Conservation (phyloP, 805 yeast genomes). For the Tetrapisispora phaffii region DNA sequence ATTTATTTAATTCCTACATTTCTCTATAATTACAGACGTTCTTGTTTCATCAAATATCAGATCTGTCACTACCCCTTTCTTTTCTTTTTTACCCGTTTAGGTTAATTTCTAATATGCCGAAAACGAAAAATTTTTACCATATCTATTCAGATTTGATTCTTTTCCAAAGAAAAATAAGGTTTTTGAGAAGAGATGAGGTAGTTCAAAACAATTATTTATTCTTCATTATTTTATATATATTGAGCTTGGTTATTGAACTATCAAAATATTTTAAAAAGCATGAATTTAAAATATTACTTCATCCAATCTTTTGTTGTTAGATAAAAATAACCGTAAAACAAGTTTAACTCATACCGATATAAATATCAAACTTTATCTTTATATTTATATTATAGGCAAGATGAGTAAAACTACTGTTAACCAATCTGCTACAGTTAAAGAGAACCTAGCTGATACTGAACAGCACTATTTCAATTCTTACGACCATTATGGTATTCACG, state of each 20-base stretch:
- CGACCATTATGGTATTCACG: conserved; percentile 96
- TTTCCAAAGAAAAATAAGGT: background rate
- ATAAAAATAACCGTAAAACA: background rate
- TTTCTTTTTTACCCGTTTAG: background rate
- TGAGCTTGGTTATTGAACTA: background rate
- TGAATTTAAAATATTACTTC: no score
- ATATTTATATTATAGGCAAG: background rate
- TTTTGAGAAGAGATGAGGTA: background rate
- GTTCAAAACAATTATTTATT: no score
- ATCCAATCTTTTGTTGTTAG: no score
- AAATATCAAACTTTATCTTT: background rate
- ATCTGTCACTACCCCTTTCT: background rate
- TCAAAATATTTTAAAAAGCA: no score
- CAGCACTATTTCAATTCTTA: conserved; percentile 93
- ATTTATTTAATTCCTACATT: no score
- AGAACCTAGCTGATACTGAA: conserved; percentile 57
- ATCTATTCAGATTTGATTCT: background rate
- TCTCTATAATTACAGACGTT: background rate
- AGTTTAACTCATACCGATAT: no score
- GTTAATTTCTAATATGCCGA: background rate
- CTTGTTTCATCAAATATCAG: background rate
- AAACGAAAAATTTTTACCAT: background rate
- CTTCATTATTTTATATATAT: background rate
- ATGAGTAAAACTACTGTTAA: conserved; percentile 20
- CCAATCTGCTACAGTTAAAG: conserved; percentile 58